phyloP scores from a whole-genome alignment of 2,329 filamentous ascomycete genomes.

The Colletotrichum horii region DNA sequence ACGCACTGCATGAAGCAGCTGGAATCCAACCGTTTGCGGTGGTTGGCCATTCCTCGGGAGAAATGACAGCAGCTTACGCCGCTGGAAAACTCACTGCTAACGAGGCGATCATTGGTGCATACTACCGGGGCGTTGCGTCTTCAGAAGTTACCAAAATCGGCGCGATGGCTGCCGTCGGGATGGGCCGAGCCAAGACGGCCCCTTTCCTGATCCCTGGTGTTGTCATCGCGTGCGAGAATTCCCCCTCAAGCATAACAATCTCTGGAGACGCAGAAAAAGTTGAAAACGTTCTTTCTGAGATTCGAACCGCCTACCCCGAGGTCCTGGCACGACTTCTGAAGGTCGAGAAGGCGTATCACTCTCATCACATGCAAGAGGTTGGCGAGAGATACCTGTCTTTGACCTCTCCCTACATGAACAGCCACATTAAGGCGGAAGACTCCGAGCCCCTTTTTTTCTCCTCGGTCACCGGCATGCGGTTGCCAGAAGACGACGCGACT shows the following conservation, averaged over 20 bases:
- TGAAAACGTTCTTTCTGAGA: neutral
- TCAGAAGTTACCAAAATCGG: constrained; percentile 11
- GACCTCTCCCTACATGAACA: neutral
- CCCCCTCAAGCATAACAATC: neutral
- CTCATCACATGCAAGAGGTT: constrained; percentile 9
- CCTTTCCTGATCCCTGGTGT: neutral
- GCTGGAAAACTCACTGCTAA: constrained; percentile 35
- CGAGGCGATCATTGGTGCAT: constrained; percentile 40
- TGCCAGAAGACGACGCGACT: constrained; percentile 8
- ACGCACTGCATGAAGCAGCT: constrained; percentile 33
- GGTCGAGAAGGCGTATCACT: constrained; percentile 11
- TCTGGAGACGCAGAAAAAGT: neutral
- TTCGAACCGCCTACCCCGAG: constrained; percentile 16
- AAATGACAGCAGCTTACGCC: constrained; percentile 51
- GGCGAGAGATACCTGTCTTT: constrained; percentile 3
- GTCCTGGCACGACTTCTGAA: neutral
- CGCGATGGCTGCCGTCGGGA: neutral
- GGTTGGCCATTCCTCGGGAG: constrained; percentile 48
- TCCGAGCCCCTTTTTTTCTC: neutral
- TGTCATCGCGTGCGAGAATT: constrained; percentile 10
- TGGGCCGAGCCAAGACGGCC: neutral
- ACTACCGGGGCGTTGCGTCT: constrained; percentile 22
- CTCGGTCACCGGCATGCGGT: constrained; percentile 30
- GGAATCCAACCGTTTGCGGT: constrained; percentile 36
- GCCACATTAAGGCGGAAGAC: neutral